Base-by-base conservation (phyloP, 2,329 filamentous ascomycete genomes). In the Rhynchosporium graminicola region DNA sequence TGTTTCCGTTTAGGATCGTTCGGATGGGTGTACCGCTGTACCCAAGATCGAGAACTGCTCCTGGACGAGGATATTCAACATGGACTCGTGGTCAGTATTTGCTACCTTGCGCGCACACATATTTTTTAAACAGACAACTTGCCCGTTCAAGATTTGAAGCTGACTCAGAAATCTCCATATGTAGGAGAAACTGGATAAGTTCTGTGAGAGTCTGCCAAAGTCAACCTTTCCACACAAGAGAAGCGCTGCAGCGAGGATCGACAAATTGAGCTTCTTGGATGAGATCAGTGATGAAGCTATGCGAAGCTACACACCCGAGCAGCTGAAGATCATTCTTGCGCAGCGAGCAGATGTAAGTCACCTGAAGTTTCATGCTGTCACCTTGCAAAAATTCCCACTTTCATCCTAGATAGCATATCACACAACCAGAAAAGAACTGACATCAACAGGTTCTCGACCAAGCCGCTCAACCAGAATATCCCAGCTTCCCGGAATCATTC, bases 11-110 rank as follows among this genome's bases (percentile, higher is more conserved):
- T 75, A 1, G 83, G 87, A 0, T 76, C 80, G 15, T 79, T 87
- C 59, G 89, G 89, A 31, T 95, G 88, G 84, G 76, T 95, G 28
- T 95, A 91, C 74, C 80, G 82, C 63, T 95, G 91, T 74, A 83
- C 81, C 12, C 84, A 90, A 72, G 89, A 92, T 69, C 77, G 77
- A 10, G 79, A 83, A 36, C 71, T 76, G 15, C 68, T 78, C 46
- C 70, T 82, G 36, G 74, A 77, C 20, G 74, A 78, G 47, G 73
- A 74, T 20, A 68, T 75, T 12, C 66, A 71, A 33, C 69, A 68
- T 29, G 70, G 71, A n/a, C 62, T 58, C 48, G 63, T 62, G 46
- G 75, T 77, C 69, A 59, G 66, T 67, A n/a, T 20, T n/a, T n/a
- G 12, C 10, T 52, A 38, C 2, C 51, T 20, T 47, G n/a, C 42